Evolutionary conservation across 495 filamentous ascomycete genomes (phyloP).

Genomic region (Xylaria bambusicola): DNA sequence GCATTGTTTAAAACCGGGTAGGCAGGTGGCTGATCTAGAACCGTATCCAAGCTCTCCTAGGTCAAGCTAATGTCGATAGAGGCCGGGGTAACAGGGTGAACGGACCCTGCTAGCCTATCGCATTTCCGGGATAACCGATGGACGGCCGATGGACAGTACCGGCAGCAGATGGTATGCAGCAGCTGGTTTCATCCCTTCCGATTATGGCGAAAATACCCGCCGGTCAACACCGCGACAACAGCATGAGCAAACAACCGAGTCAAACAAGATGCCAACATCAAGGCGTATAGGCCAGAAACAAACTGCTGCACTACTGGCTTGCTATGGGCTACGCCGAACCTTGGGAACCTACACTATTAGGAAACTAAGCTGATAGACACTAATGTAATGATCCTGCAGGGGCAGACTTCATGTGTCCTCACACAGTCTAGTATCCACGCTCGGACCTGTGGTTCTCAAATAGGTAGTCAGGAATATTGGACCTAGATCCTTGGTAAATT

Average conservation of each 20-base stretch:
- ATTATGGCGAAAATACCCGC: conserved; percentile 3
- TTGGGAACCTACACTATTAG: not conserved
- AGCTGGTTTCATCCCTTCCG: not conserved
- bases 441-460: conserved; percentile 7
- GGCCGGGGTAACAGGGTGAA: conserved; percentile 1
- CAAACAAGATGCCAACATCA: not conserved
- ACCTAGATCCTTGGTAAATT: not conserved
- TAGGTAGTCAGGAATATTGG: not conserved
- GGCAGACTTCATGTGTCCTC: not conserved
- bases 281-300: not conserved
- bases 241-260: not conserved
- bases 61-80: not conserved
- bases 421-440: conserved; percentile 1
- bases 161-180: not conserved
- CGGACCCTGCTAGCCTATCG: conserved; percentile 8
- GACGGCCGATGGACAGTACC: not conserved
- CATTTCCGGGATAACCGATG: not conserved
- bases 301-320: not conserved
- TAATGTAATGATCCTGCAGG: conserved; percentile 13
- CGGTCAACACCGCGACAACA: not conserved
- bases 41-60: not conserved
- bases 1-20: not conserved
- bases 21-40: conserved; percentile 8
- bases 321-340: not conserved
- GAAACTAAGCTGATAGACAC: not conserved